These are phyloP conservation scores for Rhizopogon vesiculosus DNA, from an alignment of 768 basidiomycete genomes.

Conservation along the genomic window DNA sequence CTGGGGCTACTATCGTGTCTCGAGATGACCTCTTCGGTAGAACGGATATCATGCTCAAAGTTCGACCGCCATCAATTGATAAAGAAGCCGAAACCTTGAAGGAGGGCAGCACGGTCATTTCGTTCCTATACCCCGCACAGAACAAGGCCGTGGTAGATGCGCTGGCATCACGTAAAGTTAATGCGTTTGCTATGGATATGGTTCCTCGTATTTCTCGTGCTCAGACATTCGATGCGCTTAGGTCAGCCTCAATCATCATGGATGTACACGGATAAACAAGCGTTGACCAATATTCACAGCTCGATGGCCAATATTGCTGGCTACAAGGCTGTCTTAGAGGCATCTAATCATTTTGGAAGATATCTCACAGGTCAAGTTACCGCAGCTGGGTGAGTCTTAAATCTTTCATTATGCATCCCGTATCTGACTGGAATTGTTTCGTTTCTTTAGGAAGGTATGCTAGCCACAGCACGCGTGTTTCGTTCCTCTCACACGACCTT, in stretches of 20 bases:
- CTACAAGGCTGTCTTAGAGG: constrained; percentile 88
- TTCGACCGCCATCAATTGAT: constrained; percentile 65
- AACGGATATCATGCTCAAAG: constrained; percentile 83
- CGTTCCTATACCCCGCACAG: constrained; percentile 80
- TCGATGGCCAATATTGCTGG: constrained; percentile 96
- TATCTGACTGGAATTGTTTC: constrained; percentile 4
- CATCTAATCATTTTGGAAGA: constrained; percentile 84
- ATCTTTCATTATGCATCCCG: background rate
- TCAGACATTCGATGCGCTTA: constrained; percentile 85
- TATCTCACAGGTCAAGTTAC: constrained; percentile 91
- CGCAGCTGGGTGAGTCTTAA: constrained; percentile 68
- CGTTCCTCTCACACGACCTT: constrained; percentile 12
- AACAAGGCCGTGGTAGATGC: constrained; percentile 72
- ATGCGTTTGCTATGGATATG: constrained; percentile 86
- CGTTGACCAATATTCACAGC: constrained; percentile 30
- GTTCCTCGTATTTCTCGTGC: constrained; percentile 90
- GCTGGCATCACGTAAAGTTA: constrained; percentile 60
- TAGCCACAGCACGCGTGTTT: background rate
- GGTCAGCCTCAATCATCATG: constrained; percentile 35
- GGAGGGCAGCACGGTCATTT: constrained; percentile 75
- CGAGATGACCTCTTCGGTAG: constrained; percentile 61
- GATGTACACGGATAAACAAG: background rate
- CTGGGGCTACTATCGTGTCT: constrained; percentile 76
- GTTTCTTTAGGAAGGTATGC: constrained; percentile 37
- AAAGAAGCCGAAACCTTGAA: constrained; percentile 61